A percentile compares a stretch with the other conserved stretches of the same genome.
These are phyloP conservation scores for Picea sitchensis DNA, from an alignment of 75 land plant genomes.

Conservation along the genomic window DNA sequence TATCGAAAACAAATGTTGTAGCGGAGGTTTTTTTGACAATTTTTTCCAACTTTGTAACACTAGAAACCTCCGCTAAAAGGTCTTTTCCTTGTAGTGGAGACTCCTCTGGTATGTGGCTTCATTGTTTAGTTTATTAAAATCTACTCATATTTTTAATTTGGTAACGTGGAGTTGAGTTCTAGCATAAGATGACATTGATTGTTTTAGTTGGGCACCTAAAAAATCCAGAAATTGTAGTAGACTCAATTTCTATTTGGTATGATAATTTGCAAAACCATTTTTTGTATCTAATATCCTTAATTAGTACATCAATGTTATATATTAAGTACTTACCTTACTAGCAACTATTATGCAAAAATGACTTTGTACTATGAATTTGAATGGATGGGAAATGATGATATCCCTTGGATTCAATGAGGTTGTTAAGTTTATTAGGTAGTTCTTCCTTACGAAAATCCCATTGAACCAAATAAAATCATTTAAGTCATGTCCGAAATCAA, in stretches of 20 bases:
- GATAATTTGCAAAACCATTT: neutral
- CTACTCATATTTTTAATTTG: neutral
- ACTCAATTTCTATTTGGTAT: slow-evolving; percentile 79
- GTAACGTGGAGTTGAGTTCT: slow-evolving; percentile 64
- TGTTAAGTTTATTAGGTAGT: slow-evolving; percentile 31
- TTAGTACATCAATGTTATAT: neutral
- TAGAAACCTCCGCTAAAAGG: no score
- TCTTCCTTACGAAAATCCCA: neutral
- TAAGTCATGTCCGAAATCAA: neutral
- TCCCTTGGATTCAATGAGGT: slow-evolving; percentile 64
- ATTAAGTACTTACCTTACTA: neutral
- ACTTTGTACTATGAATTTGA: slow-evolving; percentile 21
- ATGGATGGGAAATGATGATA: slow-evolving; percentile 33
- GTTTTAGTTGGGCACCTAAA: slow-evolving; percentile 61
- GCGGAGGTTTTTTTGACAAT: no score
- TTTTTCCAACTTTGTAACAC: no score
- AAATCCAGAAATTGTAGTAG: slow-evolving; percentile 66
- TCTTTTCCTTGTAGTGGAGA: no score
- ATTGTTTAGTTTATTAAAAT: no score
- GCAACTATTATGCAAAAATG: neutral
- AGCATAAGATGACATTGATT: slow-evolving; percentile 63
- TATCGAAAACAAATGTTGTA: no score
- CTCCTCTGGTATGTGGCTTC: no score
- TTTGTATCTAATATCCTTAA: neutral
- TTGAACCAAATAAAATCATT: no score